Base-by-base conservation (phyloP, 2,329 filamentous ascomycete species). In the Curvularia spicifera region DNA sequence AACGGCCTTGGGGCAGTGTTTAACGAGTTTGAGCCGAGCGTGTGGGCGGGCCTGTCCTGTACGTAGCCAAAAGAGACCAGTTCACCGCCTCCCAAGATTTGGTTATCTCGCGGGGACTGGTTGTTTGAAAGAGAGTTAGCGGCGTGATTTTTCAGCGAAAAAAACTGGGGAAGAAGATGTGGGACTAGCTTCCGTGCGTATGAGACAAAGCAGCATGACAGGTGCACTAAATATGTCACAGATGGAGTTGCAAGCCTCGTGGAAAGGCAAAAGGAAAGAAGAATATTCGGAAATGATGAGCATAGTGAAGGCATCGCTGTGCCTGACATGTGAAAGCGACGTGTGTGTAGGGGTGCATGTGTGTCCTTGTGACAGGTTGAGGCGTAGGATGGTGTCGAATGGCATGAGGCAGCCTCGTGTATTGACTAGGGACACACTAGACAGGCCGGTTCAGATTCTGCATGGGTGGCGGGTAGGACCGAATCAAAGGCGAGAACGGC, bases 401-500 rank as follows among this genome's bases (percentile, higher is more conserved):
- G 64, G 65, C 59, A 53, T 49, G 60, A 51, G 48, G 40, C 62
- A 75, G 71, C 71, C 71, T 74, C 69, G 69, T 70, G 50, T 63
- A 58, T 39, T 49, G 57, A 48, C 53, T 51, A 52, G 49, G 15
- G 45, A 13, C 10, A 48, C 45, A 33, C 45, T 48, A 48, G 45
- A 48, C 48, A 56, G 53, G 46, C 57, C 61, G 62, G 60, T 63
- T 66, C 59, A 55, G 59, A 46, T 56, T 62, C 62, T 58, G 66
- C 70, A 70, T 64, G 51, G 67, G 56, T 63, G 51, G 56, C 68
- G 67, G 66, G 60, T 67, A 61, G 59, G 68, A 68, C 61, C 71
- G 69, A 74, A 73, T 75, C 71, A 74, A 60, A 54, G 49, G 51
- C 43, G 60, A 66, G 61, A 61, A 54, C 55, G 67, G 56, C 60